phyloP scores from a whole-genome alignment of 768 basidiomycete species.

The Ephemerocybe angulata region DNA sequence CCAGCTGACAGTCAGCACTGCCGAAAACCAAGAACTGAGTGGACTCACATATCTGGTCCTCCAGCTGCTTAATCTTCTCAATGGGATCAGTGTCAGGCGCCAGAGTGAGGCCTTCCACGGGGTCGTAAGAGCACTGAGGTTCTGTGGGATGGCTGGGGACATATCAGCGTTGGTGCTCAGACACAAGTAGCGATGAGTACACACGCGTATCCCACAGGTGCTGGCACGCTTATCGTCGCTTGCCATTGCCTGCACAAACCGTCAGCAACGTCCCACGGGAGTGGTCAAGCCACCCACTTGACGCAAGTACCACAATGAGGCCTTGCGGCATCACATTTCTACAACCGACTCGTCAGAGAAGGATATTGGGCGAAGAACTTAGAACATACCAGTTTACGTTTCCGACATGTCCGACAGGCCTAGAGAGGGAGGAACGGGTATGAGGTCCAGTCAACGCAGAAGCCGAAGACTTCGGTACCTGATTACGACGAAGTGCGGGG shows the following conservation, averaged over 20 bases:
- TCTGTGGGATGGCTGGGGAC: constrained; percentile 70
- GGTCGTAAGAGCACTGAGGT: constrained; percentile 83
- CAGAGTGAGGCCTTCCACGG: constrained; percentile 75
- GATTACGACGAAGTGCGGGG: constrained; percentile 74
- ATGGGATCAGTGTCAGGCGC: constrained; percentile 76
- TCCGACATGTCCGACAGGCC: constrained; percentile 82
- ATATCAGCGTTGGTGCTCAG: constrained; percentile 8
- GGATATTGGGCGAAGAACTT: neutral
- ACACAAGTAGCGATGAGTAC: constrained; percentile 3
- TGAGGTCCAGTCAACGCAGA: neutral
- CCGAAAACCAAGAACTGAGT: neutral
- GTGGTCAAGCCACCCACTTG: constrained; percentile 50
- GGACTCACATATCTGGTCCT: constrained; percentile 67
- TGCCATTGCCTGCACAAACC: constrained; percentile 64
- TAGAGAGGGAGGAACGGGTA: constrained; percentile 24
- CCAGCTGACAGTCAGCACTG: neutral
- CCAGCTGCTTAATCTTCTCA: constrained; percentile 72
- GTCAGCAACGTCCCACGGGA: constrained; percentile 1
- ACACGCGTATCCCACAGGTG: constrained; percentile 82
- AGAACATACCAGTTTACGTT: constrained; percentile 70
- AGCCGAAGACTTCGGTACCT: constrained; percentile 38
- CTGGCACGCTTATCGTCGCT: constrained; percentile 75
- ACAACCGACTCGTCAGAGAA: neutral
- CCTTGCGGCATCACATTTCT: constrained; percentile 89
- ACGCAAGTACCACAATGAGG: constrained; percentile 84